Evolutionary conservation across 768 basidiomycete species (phyloP).

Genomic region (Tulasnella sp.): DNA sequence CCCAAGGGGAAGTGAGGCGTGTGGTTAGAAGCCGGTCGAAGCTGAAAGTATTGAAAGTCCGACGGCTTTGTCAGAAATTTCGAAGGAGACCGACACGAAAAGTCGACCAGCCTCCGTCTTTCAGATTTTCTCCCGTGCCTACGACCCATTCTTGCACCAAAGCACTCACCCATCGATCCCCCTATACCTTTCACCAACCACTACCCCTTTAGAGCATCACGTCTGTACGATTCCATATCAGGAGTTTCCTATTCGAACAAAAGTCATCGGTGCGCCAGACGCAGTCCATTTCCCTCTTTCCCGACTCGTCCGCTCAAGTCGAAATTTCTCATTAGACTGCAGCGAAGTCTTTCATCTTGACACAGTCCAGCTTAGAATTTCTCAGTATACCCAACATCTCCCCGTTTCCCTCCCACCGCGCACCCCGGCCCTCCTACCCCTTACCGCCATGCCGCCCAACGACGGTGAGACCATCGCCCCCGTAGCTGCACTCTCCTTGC

Average conservation of each 20-base stretch:
- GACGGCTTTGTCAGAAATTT: neutral
- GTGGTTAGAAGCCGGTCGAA: neutral
- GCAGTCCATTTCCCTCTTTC: neutral
- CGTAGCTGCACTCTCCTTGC: constrained; percentile 6
- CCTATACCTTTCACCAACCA: neutral
- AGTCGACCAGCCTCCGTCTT: neutral
- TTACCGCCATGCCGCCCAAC: neutral
- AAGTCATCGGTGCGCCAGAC: neutral
- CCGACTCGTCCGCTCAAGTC: neutral
- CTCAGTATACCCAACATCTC: neutral
- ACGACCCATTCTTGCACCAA: neutral
- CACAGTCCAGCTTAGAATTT: neutral
- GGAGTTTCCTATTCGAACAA: neutral
- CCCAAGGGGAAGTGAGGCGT: neutral
- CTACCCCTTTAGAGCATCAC: neutral
- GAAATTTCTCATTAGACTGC: neutral
- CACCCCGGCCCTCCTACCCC: neutral
- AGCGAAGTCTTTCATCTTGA: neutral
- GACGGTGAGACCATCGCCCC: constrained; percentile 1
- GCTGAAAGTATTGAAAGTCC: neutral
- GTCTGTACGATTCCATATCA: neutral
- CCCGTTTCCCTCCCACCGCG: neutral
- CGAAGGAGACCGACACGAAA: neutral
- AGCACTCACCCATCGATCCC: neutral
- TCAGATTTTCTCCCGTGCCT: neutral